Percentiles rank a stretch among this genome's conserved stretches.
phyloP scores from a whole-genome alignment of 495 filamentous ascomycete genomes.

The Trichoderma virens region DNA sequence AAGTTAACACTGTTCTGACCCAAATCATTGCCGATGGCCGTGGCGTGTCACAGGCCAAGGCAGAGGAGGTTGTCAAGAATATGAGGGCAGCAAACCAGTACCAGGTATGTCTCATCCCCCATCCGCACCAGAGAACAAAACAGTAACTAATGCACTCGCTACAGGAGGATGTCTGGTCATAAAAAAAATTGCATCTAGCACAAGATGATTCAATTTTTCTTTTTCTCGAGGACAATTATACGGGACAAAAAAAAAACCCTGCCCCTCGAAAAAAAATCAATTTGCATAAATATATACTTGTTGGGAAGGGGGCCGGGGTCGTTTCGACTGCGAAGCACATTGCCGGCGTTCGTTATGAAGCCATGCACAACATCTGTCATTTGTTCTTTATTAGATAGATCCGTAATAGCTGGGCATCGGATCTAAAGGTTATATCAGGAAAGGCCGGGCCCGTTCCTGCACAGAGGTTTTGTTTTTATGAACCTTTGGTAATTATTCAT shows the following conservation, averaged over 20 bases:
- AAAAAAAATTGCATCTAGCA: conserved; percentile 17
- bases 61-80: conserved; percentile 90
- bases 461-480: background rate
- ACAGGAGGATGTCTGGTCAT: conserved; percentile 88
- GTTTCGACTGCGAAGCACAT: background rate
- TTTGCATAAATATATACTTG: background rate
- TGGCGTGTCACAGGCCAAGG: conserved; percentile 71
- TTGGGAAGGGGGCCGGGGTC: background rate
- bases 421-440: conserved; percentile 3
- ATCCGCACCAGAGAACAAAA: background rate
- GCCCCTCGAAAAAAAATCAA: background rate
- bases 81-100: conserved; percentile 92
- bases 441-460: background rate
- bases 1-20: conserved; percentile 78
- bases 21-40: conserved; percentile 81
- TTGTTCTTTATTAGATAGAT: background rate
- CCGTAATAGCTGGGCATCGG: background rate
- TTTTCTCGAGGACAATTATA: background rate
- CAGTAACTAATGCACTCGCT: background rate
- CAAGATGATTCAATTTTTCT: background rate
- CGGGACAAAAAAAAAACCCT: background rate
- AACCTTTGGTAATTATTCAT: background rate
- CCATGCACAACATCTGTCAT: background rate
- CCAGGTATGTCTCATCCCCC: conserved; percentile 51
- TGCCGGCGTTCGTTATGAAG: background rate